Percentiles rank a stretch among this genome's conserved stretches.
These are phyloP conservation scores for Solanum neorickii DNA, from an alignment of 257 asterid genomes.

Conservation along the genomic window DNA sequence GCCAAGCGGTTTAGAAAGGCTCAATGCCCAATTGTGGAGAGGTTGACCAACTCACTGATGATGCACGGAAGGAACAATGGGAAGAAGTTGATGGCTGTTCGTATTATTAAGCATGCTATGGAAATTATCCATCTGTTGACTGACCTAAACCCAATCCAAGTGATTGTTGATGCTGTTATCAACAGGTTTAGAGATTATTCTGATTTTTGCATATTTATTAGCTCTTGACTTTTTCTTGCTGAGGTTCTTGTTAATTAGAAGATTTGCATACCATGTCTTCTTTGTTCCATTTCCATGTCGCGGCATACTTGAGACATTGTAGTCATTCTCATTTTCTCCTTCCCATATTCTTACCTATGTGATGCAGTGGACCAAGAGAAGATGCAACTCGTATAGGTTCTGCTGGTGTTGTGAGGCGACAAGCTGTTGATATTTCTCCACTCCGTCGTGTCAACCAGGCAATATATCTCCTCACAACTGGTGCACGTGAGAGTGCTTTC, in stretches of 20 bases:
- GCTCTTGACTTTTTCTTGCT: background rate
- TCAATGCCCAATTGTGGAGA: too few species aligned
- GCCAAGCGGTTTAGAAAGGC: too few species aligned
- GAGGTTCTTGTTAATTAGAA: too few species aligned
- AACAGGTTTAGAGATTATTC: background rate
- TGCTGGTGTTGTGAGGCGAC: constrained; percentile 83
- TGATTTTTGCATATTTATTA: too few species aligned
- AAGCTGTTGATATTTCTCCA: constrained; percentile 79
- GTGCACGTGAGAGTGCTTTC: constrained; percentile 76
- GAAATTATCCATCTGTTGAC: too few species aligned
- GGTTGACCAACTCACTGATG: too few species aligned
- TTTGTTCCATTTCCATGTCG: background rate
- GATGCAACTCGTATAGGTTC: constrained; percentile 84
- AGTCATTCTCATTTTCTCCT: background rate
- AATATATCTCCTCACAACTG: constrained; percentile 46
- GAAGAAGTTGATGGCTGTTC: too few species aligned
- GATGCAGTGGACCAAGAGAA: constrained; percentile 36
- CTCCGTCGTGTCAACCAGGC: constrained; percentile 77
- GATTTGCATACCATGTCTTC: too few species aligned
- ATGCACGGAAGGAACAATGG: too few species aligned
- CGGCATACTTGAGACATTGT: background rate
- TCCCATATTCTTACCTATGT: background rate
- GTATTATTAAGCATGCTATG: too few species aligned
- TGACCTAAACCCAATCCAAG: too few species aligned
- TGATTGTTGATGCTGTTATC: too few species aligned